Percentiles rank a stretch among this genome's conserved stretches.
phyloP scores from a whole-genome alignment of 352 stramenopile species.

The Phytophthora sp. region DNA sequence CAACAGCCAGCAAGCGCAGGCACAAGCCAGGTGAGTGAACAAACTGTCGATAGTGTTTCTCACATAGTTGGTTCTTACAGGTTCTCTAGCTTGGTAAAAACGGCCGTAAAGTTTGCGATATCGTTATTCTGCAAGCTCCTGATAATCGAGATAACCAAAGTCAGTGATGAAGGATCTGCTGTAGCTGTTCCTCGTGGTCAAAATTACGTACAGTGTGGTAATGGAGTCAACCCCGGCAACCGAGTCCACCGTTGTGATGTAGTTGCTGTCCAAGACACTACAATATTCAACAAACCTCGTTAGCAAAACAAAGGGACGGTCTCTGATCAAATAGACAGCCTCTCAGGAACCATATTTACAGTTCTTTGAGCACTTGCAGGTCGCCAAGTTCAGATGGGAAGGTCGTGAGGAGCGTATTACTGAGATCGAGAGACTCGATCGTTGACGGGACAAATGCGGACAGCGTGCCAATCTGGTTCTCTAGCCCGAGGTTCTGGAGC shows the following conservation, averaged over 20 bases:
- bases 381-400: constrained; percentile 26
- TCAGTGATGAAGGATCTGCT: background rate
- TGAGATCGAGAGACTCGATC: constrained; percentile 28
- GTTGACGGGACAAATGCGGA: constrained; percentile 21
- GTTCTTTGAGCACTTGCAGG: constrained; percentile 20
- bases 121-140: constrained; percentile 68
- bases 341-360: constrained; percentile 25
- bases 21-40: too few relatives aligned
- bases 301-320: too few relatives aligned
- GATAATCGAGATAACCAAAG: background rate
- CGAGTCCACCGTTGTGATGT: constrained; percentile 23
- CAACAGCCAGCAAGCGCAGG: too few relatives aligned
- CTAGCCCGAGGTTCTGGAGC: constrained; percentile 29
- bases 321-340: background rate
- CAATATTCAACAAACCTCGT: background rate
- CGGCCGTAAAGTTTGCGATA: constrained; percentile 50
- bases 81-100: constrained; percentile 46
- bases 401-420: constrained; percentile 29
- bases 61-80: constrained; percentile 13
- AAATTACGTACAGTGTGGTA: constrained; percentile 20
- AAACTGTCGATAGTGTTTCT: too few relatives aligned
- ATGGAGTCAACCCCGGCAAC: constrained; percentile 26
- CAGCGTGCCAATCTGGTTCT: constrained; percentile 24
- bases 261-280: constrained; percentile 40
- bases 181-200: too few relatives aligned